These are phyloP conservation scores for Sergeia podlipaevii DNA, from an alignment of 208 protist genomes.

Conservation along the genomic window DNA sequence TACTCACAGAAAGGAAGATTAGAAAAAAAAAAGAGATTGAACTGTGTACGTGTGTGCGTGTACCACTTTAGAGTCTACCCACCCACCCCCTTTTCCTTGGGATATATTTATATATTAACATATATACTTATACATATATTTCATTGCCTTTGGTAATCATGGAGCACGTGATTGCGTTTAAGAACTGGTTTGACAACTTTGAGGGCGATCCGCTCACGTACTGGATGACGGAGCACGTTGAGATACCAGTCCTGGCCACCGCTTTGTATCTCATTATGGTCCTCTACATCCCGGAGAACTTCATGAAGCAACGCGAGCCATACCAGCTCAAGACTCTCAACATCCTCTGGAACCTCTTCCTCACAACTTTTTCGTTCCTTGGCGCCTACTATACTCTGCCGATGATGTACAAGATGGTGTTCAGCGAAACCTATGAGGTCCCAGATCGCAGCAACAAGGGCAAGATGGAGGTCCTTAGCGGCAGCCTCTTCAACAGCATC, in stretches of 20 bases:
- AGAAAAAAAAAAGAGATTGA: background rate
- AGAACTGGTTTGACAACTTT: slow-evolving; percentile 17
- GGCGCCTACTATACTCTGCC: slow-evolving; percentile 55
- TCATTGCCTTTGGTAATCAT: slow-evolving; percentile 19
- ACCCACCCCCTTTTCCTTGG: background rate
- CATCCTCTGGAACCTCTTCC: slow-evolving; percentile 80
- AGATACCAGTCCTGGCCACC: slow-evolving; percentile 30
- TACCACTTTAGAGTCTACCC: no score
- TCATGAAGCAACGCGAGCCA: slow-evolving; percentile 40
- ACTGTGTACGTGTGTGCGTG: background rate
- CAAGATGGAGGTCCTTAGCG: slow-evolving; percentile 6
- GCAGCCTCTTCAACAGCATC: slow-evolving; percentile 44
- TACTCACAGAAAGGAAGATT: no score
- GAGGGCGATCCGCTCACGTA: slow-evolving; percentile 13
- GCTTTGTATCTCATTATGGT: slow-evolving; percentile 42
- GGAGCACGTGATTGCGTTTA: slow-evolving; percentile 15
- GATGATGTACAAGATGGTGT: slow-evolving; percentile 20
- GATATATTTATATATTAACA: slow-evolving; percentile 1
- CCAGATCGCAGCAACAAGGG: slow-evolving; percentile 16
- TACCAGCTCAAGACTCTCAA: slow-evolving; percentile 51
- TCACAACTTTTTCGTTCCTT: slow-evolving; percentile 71
- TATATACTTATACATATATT: slow-evolving; percentile 7
- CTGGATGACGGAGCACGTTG: slow-evolving; percentile 34
- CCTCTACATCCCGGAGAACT: slow-evolving; percentile 20
- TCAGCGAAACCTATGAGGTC: slow-evolving; percentile 10